A percentile compares a stretch with the other conserved stretches of the same genome.
Conservation (phyloP, 2,329 filamentous ascomycete genomes). For the Penicillium hesseltinei region DNA sequence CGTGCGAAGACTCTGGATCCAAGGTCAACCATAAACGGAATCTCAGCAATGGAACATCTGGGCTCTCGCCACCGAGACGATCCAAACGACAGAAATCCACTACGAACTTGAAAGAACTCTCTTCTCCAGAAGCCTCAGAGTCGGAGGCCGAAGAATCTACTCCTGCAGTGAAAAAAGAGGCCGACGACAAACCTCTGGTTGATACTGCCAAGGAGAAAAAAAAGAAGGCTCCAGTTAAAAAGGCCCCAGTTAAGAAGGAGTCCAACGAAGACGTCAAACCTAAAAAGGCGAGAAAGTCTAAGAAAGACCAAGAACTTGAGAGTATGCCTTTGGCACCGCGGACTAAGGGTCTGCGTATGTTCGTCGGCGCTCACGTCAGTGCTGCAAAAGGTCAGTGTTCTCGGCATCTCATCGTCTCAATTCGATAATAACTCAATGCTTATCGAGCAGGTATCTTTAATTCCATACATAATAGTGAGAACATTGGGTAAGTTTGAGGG, state of each 20-base stretch:
- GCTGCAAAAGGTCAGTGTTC: constrained; percentile 70
- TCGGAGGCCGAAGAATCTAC: constrained; percentile 14
- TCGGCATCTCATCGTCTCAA: background rate
- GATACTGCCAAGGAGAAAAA: constrained; percentile 16
- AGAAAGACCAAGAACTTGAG: constrained; percentile 54
- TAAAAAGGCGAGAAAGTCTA: constrained; percentile 55
- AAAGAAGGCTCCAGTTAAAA: constrained; percentile 11
- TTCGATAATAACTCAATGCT: constrained; percentile 13
- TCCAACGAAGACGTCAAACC: constrained; percentile 30
- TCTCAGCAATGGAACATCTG: constrained; percentile 24
- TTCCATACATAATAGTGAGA: constrained; percentile 70
- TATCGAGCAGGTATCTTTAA: constrained; percentile 74
- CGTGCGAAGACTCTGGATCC: constrained; percentile 6
- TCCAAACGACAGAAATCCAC: constrained; percentile 33
- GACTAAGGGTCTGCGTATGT: constrained; percentile 71
- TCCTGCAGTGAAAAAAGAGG: constrained; percentile 7
- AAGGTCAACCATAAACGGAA: constrained; percentile 28
- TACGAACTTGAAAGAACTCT: constrained; percentile 19
- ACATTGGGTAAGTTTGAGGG: constrained; percentile 60
- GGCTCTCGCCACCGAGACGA: constrained; percentile 26
- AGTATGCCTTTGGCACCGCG: constrained; percentile 65
- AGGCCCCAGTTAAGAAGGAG: constrained; percentile 18
- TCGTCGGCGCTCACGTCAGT: constrained; percentile 90
- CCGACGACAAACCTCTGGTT: background rate
- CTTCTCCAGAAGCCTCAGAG: constrained; percentile 18